phyloP scores from a whole-genome alignment of 257 asterid genomes.

The Nicotiana knightiana region DNA sequence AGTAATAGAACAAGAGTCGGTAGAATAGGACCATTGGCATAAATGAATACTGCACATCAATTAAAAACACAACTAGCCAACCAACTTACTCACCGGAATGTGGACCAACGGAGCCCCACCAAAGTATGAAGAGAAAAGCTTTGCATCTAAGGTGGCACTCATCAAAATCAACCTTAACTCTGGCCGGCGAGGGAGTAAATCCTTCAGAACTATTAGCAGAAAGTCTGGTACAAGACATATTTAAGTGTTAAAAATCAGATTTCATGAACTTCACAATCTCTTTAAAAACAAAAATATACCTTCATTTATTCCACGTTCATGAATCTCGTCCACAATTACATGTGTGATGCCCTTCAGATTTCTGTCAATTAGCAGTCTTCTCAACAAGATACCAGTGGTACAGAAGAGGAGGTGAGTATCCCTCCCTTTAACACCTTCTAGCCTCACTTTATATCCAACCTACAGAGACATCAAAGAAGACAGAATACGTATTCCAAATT shows the following conservation, averaged over 20 bases:
- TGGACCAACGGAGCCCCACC: conserved; percentile 67
- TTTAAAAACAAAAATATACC: conserved; percentile 36
- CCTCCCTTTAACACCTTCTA: conserved; percentile 92
- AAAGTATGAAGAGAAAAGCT: conserved; percentile 87
- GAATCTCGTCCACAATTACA: conserved; percentile 92
- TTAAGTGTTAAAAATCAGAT: conserved; percentile 21
- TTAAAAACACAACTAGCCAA: background rate
- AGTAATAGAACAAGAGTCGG: background rate
- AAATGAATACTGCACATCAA: background rate
- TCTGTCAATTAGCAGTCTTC: conserved; percentile 77
- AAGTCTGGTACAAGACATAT: conserved; percentile 58
- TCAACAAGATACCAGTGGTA: conserved; percentile 93
- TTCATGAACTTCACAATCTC: conserved; percentile 8
- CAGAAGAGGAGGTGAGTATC: conserved; percentile 95
- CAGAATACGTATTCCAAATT: background rate
- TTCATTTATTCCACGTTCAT: conserved; percentile 98
- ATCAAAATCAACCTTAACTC: conserved; percentile 82
- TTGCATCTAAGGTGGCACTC: conserved; percentile 97
- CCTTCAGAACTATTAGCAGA: conserved; percentile 82
- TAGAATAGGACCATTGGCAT: background rate
- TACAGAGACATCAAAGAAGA: conserved; percentile 27
- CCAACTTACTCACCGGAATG: conserved; percentile 58
- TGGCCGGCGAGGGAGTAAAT: conserved; percentile 90
- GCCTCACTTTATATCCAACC: conserved; percentile 95
- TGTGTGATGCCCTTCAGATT: conserved; percentile 84